Percentiles rank a stretch among this genome's conserved stretches.
Conservation (phyloP, 139 green algal species). For the Closterium sp. region DNA sequence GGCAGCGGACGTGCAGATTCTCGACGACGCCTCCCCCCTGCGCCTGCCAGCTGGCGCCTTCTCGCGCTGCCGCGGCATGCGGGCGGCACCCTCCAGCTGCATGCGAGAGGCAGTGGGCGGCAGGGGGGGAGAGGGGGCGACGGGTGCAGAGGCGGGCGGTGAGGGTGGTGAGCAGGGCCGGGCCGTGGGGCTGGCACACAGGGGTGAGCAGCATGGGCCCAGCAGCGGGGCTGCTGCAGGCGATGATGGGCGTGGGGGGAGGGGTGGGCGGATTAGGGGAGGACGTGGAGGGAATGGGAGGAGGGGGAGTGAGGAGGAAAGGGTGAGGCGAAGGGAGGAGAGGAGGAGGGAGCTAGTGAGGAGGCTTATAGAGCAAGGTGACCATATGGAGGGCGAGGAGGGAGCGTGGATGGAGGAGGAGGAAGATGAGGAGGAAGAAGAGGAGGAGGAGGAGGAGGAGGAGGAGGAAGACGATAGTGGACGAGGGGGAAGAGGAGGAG, state of each 20-base stretch:
- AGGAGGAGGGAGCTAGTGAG: neutral
- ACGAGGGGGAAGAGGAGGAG: neutral
- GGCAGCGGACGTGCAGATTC: slow-evolving; percentile 40
- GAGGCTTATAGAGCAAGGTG: neutral
- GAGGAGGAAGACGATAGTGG: neutral
- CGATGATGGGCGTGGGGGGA: neutral
- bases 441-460: slow-evolving; percentile 1
- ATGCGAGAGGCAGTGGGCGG: neutral
- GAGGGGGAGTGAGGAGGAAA: neutral
- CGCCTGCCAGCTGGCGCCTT: slow-evolving; percentile 26
- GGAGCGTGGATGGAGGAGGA: neutral
- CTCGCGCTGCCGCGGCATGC: slow-evolving; percentile 9
- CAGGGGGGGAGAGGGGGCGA: neutral
- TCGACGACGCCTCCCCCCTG: slow-evolving; percentile 22
- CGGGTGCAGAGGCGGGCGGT: neutral
- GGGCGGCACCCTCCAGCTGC: neutral
- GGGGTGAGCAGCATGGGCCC: neutral
- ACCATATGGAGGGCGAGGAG: neutral
- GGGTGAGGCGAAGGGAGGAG: neutral
- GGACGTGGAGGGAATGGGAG: neutral
- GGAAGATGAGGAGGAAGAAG: neutral
- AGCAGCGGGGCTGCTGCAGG: neutral
- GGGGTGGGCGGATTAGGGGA: neutral
- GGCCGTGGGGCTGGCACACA: neutral
- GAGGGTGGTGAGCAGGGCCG: neutral